A percentile compares a stretch with the other conserved stretches of the same genome.
phyloP scores from a whole-genome alignment of 2,329 filamentous ascomycete genomes.

The Cadophora sp. region DNA sequence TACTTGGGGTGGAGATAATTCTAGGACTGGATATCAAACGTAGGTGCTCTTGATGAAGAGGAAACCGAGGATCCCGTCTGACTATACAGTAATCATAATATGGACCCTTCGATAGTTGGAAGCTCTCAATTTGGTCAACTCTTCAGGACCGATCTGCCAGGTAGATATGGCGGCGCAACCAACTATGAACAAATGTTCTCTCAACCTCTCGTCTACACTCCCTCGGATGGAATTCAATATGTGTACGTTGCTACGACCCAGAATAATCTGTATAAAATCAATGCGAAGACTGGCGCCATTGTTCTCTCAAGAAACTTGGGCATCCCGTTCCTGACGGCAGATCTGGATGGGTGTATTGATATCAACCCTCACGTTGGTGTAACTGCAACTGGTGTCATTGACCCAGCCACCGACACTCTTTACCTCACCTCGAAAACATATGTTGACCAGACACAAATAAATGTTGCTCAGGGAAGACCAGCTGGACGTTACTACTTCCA shows the following conservation, averaged over 20 bases:
- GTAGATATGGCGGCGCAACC: conserved; percentile 55
- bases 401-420: conserved; percentile 56
- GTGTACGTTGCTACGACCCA: conserved; percentile 63
- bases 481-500: conserved; percentile 55
- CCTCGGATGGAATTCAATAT: conserved; percentile 55
- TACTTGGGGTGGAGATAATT: conserved; percentile 65
- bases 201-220: conserved; percentile 60
- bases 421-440: conserved; percentile 60
- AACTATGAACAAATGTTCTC: conserved; percentile 58
- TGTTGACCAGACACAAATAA: conserved; percentile 45
- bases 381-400: conserved; percentile 58
- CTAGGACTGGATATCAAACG: conserved; percentile 60
- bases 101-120: conserved; percentile 64
- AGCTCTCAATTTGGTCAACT: conserved; percentile 62
- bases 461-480: conserved; percentile 48
- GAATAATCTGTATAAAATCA: conserved; percentile 63
- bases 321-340: conserved; percentile 55
- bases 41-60: conserved; percentile 43
- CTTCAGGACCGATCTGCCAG: conserved; percentile 59
- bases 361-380: conserved; percentile 56
- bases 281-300: conserved; percentile 60
- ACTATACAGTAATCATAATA: conserved; percentile 60
- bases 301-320: conserved; percentile 55
- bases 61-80: conserved; percentile 21
- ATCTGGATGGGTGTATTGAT: conserved; percentile 55